Evolutionary conservation across 345 rosid genomes (phyloP).

Genomic region (Pugionium cornutum): DNA sequence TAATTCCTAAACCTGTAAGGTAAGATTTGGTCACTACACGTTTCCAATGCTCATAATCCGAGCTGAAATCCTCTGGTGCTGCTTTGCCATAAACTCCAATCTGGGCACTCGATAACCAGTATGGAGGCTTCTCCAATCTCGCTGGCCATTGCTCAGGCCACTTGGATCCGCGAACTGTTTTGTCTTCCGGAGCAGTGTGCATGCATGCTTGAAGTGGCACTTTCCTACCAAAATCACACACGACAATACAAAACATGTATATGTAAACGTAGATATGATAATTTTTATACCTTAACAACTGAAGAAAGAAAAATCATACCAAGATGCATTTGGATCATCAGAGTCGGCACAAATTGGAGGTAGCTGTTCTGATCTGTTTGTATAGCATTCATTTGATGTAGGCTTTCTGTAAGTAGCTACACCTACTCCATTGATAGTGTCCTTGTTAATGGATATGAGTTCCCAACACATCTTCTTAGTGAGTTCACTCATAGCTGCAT

Average conservation of each 20-base stretch:
- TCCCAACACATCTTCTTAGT: slow-evolving; percentile 92
- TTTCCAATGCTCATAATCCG: slow-evolving; percentile 88
- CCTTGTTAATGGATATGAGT: slow-evolving; percentile 68
- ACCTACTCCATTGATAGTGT: slow-evolving; percentile 68
- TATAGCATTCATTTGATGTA: slow-evolving; percentile 75
- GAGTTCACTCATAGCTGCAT: slow-evolving; percentile 82
- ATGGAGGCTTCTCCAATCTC: slow-evolving; percentile 78
- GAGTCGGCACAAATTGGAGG: slow-evolving; percentile 77
- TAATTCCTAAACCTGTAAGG: slow-evolving; percentile 75
- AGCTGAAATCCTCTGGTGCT: slow-evolving; percentile 79
- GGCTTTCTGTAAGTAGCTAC: slow-evolving; percentile 85
- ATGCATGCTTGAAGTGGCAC: slow-evolving; percentile 88
- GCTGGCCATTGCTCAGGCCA: slow-evolving; percentile 97
- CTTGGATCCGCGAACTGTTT: slow-evolving; percentile 73
- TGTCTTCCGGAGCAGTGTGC: slow-evolving; percentile 71
- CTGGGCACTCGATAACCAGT: slow-evolving; percentile 79
- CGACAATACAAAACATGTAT: slow-evolving; percentile 4
- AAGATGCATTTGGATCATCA: slow-evolving; percentile 94
- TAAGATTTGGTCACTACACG: slow-evolving; percentile 82
- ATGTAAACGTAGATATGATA: neutral
- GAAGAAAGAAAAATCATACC: slow-evolving; percentile 45
- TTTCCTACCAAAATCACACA: slow-evolving; percentile 51
- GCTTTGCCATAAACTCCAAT: slow-evolving; percentile 92
- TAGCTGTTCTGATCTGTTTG: slow-evolving; percentile 58
- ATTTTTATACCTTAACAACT: neutral